These are phyloP conservation scores for Antitrichia curtipendula DNA, from an alignment of 225 moss, liverwort and hornwort genomes.

Conservation along the genomic window DNA sequence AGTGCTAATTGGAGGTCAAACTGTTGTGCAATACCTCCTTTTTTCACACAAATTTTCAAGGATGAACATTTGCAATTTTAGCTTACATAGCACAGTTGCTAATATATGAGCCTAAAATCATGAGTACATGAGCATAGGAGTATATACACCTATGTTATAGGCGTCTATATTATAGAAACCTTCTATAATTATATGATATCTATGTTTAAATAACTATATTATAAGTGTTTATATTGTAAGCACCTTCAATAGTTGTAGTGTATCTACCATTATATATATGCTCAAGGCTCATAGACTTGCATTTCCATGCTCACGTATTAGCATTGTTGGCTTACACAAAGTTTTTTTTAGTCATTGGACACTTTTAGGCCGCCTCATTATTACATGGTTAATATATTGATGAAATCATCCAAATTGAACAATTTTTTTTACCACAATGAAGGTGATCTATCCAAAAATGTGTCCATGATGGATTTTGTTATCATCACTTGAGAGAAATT, in stretches of 20 bases:
- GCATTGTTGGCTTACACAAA: not conserved
- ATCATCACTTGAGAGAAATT: not conserved
- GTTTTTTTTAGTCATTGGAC: accelerated
- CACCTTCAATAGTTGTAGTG: too few relatives aligned
- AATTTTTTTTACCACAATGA: not conserved
- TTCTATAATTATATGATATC: too few relatives aligned
- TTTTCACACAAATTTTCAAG: not conserved
- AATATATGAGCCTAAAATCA: too few relatives aligned
- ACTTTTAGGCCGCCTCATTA: accelerated
- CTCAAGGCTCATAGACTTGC: too few relatives aligned
- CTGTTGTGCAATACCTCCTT: not conserved
- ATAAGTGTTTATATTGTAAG: too few relatives aligned
- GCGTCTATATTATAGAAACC: too few relatives aligned
- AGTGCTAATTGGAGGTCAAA: not conserved
- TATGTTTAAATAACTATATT: too few relatives aligned
- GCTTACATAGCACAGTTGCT: too few relatives aligned
- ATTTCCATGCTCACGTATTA: too few relatives aligned
- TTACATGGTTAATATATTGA: accelerated
- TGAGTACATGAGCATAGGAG: too few relatives aligned
- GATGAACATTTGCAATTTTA: not conserved
- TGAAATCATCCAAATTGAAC: not conserved
- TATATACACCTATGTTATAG: too few relatives aligned
- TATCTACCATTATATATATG: too few relatives aligned
- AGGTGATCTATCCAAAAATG: not conserved
- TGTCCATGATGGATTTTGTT: not conserved